Base-by-base conservation (phyloP, 108 stramenopile species). In the Hondaea fermentalgiana region DNA sequence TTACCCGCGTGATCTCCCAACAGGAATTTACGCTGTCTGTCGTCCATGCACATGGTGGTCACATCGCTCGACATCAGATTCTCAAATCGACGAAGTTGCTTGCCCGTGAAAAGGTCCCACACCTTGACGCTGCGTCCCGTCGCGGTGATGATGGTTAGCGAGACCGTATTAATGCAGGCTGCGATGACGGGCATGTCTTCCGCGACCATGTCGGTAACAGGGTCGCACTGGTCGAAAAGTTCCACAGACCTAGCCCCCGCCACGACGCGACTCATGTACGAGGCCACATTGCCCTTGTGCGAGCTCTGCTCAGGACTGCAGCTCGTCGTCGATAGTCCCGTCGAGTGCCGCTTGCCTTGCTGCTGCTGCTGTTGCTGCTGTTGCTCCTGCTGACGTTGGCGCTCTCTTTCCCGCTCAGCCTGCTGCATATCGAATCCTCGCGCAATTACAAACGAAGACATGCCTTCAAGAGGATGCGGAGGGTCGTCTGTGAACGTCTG, bases 211-310 rank as follows among this genome's bases (percentile, higher is more conserved):
- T 94, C 93, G 21, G 55, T 91, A 29, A 90, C 90, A 35, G 64
- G 87, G 43, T 92, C 90, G 42, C 89, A 83, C 87, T 94, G 93
- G 57, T 94, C 93, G 87, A 94, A 94, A 57, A 91, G 89, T 59
- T 91, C 87, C 8, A 94, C 51, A 53, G 72, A 88, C 89, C 92
- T 92, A 4, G 92, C 90, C 5, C 89, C 92, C 5, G 91, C 92
- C 47, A 93, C 55, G n/a, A 94, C 57, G 8, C 93, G 43, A 14
- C 88, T 88, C 8, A 92, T 90, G 49, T 92, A 87, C 12, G 59
- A 44, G 28, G 87, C 43, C 25, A 53, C 88, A 23, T 87, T 87
- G 0, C 60, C 59, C 28, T 25, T 71, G 5, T 23, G 45, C 42
- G 47, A 88, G 25, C 64, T 69, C 14, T 23, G 42, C 25, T 12